phyloP scores from a whole-genome alignment of 331 rosid genomes.

The Acacia pycnantha region DNA sequence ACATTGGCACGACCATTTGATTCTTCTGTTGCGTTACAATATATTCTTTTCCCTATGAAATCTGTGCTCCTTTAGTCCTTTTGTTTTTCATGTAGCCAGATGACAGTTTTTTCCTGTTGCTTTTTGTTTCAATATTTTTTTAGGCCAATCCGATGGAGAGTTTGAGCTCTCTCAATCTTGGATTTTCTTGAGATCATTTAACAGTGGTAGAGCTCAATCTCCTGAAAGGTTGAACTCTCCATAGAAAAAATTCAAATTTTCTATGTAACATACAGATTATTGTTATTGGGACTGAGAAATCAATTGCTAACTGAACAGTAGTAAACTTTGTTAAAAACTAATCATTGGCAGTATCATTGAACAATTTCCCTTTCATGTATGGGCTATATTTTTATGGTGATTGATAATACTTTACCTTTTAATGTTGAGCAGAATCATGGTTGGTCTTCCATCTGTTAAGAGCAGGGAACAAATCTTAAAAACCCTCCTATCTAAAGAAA shows the following conservation, averaged over 20 bases:
- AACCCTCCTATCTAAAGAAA: constrained; percentile 78
- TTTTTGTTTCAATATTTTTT: no score
- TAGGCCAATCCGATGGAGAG: background rate
- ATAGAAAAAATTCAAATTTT: background rate
- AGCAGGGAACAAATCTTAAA: constrained; percentile 73
- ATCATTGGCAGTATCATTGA: background rate
- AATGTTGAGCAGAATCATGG: constrained; percentile 70
- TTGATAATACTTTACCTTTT: constrained; percentile 12
- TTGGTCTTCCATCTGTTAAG: constrained; percentile 78
- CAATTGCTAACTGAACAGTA: no score
- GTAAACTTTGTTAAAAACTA: no score
- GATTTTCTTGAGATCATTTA: background rate
- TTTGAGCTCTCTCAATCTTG: background rate
- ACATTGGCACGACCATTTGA: constrained; percentile 11
- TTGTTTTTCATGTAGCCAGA: no score
- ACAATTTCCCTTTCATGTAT: background rate
- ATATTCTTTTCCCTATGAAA: background rate
- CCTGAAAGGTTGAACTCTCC: background rate
- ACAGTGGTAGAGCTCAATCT: background rate
- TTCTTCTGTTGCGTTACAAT: background rate
- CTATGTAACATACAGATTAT: background rate
- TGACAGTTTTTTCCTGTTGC: background rate
- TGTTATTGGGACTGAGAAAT: no score
- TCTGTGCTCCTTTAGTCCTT: no score
- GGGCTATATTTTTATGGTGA: background rate